These are phyloP conservation scores for Hypoxylon trugodes DNA, from an alignment of 495 filamentous ascomycete genomes.

Conservation along the genomic window DNA sequence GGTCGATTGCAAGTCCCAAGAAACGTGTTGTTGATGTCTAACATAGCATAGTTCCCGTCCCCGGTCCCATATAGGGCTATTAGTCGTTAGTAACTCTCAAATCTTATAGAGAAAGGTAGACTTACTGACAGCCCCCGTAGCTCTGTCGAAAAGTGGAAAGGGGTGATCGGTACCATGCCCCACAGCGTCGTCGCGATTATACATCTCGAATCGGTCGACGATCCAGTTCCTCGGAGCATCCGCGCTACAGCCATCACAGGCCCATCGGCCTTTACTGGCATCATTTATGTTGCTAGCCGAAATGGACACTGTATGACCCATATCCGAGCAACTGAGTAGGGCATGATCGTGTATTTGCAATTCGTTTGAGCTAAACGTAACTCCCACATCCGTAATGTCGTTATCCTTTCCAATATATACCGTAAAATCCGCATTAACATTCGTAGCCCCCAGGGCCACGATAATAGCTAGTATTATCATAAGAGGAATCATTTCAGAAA, in stretches of 20 bases:
- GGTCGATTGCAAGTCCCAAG: constrained; percentile 35
- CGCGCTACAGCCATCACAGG: constrained; percentile 34
- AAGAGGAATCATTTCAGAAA: constrained; percentile 11
- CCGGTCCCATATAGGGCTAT: constrained; percentile 28
- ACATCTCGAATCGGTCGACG: constrained; percentile 33
- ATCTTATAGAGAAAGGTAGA: not conserved
- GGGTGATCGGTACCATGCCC: constrained; percentile 26
- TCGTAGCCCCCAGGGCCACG: not conserved
- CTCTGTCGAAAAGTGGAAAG: constrained; percentile 24
- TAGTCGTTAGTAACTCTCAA: not conserved
- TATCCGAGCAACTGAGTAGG: constrained; percentile 31
- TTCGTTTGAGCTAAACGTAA: constrained; percentile 22
- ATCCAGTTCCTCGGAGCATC: constrained; percentile 28
- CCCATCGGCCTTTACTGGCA: constrained; percentile 36
- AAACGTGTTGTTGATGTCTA: constrained; percentile 35
- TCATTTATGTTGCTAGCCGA: constrained; percentile 31
- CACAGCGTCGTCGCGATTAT: constrained; percentile 26
- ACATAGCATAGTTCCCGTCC: constrained; percentile 30
- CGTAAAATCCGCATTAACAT: constrained; percentile 15
- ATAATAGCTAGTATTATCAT: not conserved
- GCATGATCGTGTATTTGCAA: constrained; percentile 28
- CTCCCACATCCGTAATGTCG: constrained; percentile 35
- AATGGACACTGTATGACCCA: constrained; percentile 22
- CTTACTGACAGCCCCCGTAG: constrained; percentile 37
- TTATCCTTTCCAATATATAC: constrained; percentile 29